phyloP scores from a whole-genome alignment of 805 yeast species.

The Lipomyces sp. region DNA sequence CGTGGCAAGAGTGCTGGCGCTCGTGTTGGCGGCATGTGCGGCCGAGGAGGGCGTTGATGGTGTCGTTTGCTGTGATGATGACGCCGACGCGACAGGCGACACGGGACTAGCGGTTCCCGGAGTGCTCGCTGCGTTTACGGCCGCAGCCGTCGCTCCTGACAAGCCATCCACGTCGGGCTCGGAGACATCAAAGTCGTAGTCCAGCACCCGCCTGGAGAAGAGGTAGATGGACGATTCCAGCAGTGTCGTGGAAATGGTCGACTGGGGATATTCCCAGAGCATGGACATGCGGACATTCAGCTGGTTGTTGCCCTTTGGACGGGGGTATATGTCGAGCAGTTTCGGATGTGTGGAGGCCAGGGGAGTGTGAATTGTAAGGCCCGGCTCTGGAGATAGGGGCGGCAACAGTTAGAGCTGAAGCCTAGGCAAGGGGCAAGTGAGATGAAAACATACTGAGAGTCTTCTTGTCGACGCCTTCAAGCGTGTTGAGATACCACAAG shows the following conservation, averaged over 20 bases:
- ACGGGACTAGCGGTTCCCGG: neutral
- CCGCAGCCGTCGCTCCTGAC: too few species aligned
- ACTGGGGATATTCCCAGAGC: slow-evolving; percentile 82
- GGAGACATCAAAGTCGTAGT: slow-evolving; percentile 28
- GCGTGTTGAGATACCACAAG: slow-evolving; percentile 68
- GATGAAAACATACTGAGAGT: slow-evolving; percentile 50
- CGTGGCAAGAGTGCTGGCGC: too few species aligned
- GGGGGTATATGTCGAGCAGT: slow-evolving; percentile 69
- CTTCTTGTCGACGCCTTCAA: slow-evolving; percentile 79
- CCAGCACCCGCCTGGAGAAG: slow-evolving; percentile 53
- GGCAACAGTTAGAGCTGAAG: slow-evolving; percentile 44
- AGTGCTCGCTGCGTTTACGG: neutral
- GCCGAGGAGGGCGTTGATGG: slow-evolving; percentile 30
- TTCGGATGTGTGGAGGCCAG: slow-evolving; percentile 40
- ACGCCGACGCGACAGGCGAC: slow-evolving; percentile 39
- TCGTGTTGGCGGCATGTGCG: neutral
- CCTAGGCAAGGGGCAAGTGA: too few species aligned
- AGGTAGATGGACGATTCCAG: slow-evolving; percentile 72
- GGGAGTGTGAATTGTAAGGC: slow-evolving; percentile 39
- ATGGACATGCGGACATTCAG: slow-evolving; percentile 78
- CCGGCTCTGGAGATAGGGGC: slow-evolving; percentile 27
- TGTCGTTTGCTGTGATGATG: slow-evolving; percentile 35
- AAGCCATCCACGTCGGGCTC: too few species aligned
- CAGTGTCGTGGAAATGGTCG: slow-evolving; percentile 71
- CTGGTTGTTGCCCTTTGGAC: slow-evolving; percentile 47